These are phyloP conservation scores for Cornus suecica DNA, from an alignment of 148 eudicot species.

Conservation along the genomic window DNA sequence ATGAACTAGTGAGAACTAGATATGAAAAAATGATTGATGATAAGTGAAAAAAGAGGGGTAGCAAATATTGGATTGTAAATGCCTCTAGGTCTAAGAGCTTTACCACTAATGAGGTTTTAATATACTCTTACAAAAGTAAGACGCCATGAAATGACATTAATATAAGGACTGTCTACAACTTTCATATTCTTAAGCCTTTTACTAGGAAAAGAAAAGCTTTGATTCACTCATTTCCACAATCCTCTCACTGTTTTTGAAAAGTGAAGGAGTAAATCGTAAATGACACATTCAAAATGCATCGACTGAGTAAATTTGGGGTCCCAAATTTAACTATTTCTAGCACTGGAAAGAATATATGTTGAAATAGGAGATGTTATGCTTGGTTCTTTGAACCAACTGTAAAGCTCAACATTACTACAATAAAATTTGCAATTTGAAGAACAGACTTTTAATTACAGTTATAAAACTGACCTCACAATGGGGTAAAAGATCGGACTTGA, in stretches of 20 bases:
- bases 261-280: not conserved
- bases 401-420: not conserved
- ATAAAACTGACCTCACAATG: conserved; percentile 76
- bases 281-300: not conserved
- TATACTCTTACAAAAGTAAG: not conserved
- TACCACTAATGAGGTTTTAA: not conserved
- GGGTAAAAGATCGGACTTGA: conserved; percentile 75
- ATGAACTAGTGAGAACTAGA: not conserved
- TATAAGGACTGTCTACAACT: not conserved
- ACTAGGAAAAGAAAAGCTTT: not conserved
- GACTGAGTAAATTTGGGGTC: not conserved
- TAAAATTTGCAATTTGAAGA: not conserved
- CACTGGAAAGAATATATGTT: not conserved
- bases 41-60: not conserved
- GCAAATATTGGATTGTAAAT: no score
- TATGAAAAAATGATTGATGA: not conserved
- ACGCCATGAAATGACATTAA: not conserved
- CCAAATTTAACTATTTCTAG: not conserved
- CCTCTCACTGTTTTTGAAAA: not conserved
- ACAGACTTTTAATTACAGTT: not conserved
- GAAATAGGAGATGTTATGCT: not conserved
- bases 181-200: not conserved
- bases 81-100: not conserved
- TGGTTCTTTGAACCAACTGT: not conserved
- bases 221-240: not conserved